phyloP scores from a whole-genome alignment of 2,329 filamentous ascomycete genomes.

The Penicillium decumbens region DNA sequence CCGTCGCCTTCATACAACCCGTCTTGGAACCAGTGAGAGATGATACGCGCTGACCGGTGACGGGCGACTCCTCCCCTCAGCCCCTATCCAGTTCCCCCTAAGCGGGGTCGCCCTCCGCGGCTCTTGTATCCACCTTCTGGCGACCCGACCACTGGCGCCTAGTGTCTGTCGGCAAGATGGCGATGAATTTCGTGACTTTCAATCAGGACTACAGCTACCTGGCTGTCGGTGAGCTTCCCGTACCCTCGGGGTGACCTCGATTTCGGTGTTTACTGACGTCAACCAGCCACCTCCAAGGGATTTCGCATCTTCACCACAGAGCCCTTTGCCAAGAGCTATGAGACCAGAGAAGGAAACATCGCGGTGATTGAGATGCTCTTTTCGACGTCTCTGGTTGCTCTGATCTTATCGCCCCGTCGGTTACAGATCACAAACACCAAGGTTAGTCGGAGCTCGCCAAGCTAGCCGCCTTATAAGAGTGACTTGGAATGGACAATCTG shows the following conservation, averaged over 20 bases:
- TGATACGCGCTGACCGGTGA: conserved; percentile 18
- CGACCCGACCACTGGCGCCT: conserved; percentile 1
- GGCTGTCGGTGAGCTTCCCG: conserved; percentile 68
- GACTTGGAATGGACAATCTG: conserved; percentile 1
- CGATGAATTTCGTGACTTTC: conserved; percentile 97
- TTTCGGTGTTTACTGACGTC: conserved; percentile 16
- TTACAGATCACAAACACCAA: conserved; percentile 97
- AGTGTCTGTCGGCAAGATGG: conserved; percentile 48
- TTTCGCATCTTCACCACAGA: conserved; percentile 97
- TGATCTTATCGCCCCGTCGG: conserved; percentile 85
- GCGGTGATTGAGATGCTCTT: conserved; percentile 98
- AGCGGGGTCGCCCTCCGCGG: conserved; percentile 20
- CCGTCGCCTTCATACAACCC: background rate
- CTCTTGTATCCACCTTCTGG: conserved; percentile 12
- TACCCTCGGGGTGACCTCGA: background rate
- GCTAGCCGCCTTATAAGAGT: conserved; percentile 2
- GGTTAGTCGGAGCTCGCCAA: conserved; percentile 48
- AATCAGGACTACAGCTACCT: conserved; percentile 98
- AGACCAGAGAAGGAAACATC: conserved; percentile 90
- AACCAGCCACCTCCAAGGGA: conserved; percentile 77
- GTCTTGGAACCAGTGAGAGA: conserved; percentile 5
- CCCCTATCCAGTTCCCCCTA: conserved; percentile 8
- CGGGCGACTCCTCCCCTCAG: conserved; percentile 18
- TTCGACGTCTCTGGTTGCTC: conserved; percentile 89
- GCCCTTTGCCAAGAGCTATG: conserved; percentile 90